Evolutionary conservation across 495 filamentous ascomycete genomes (phyloP), one percentile per base, ranked within the genome.

Genomic region (Hypoxylon intermedium): DNA sequence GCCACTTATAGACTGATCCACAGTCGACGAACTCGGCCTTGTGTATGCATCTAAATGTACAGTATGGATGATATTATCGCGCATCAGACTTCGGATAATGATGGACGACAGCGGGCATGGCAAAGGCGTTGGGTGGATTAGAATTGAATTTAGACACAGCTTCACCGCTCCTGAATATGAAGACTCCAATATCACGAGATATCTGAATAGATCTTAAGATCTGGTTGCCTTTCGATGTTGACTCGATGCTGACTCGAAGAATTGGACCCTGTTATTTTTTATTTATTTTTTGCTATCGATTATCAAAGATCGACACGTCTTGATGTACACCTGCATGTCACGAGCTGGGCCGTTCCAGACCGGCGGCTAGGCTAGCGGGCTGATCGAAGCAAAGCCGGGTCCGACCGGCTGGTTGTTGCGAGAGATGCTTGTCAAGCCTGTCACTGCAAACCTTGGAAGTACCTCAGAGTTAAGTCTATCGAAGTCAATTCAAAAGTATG

Each of bases 311-410:
- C 13, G 58, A 31, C 42, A 43, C 23, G 13, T 31, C 31, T 34
- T 42, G 20, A 52, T 58, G 42, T 34, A 15, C 21, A 6, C 38
- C 6, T 20, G 21, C 18, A 42, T 24, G 34, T 11, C 3, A 37
- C 50, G 23, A 40, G 49, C 43, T 64, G 38, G 60, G 31, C 37
- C 60, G 42, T 64, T 64, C 60, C 60, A 64, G 60, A 58, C 60
- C 54, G n/a, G 48, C 36, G 37, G 42, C 49, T 31, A 53, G 49
- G 47, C 53, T 63, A 57, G 41, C 2, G 38, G 41, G 15, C 11
- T 37, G 43, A 36, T 57, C 40, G 6, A 50, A 47, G 41, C 9
- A 15, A 40, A 28, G 7, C 49, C 60, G 60, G 60, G 53, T 40
- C 16, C 48, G 60, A 49, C 60, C 60, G 60, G 54, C 58, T 63